Evolutionary conservation across 306 rosid genomes (phyloP).

Genomic region (Coriaria nepalensis): DNA sequence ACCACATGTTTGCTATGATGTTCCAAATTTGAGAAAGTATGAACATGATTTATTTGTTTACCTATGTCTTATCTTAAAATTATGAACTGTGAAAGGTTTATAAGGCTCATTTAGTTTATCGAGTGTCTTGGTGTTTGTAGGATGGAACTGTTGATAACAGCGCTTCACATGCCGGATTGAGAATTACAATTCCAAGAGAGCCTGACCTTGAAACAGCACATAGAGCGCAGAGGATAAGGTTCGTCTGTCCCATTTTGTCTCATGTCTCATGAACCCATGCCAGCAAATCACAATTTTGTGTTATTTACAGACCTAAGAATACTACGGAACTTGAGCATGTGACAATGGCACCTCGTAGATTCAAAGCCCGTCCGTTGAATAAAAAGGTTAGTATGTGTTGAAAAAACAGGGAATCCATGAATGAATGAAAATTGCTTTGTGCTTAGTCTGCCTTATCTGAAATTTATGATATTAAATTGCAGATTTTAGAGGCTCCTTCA

Average conservation of each 20-base stretch:
- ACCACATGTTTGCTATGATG: too few relatives aligned
- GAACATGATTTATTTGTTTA: too few relatives aligned
- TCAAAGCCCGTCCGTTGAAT: slow-evolving; percentile 87
- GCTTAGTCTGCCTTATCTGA: slow-evolving; percentile 14
- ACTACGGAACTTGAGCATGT: slow-evolving; percentile 34
- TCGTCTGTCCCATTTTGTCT: slow-evolving; percentile 15
- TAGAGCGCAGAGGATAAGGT: slow-evolving; percentile 81
- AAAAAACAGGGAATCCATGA: slow-evolving; percentile 5
- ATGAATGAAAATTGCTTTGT: background rate
- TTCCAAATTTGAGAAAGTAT: too few relatives aligned
- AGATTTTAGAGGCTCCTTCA: slow-evolving; percentile 88
- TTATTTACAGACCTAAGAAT: slow-evolving; percentile 44
- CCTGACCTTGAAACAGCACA: slow-evolving; percentile 75
- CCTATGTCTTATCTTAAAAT: too few relatives aligned
- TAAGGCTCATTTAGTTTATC: too few relatives aligned
- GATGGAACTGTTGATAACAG: slow-evolving; percentile 42
- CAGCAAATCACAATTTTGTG: background rate
- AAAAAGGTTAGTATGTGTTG: slow-evolving; percentile 58
- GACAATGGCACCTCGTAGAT: slow-evolving; percentile 31
- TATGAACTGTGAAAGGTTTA: too few relatives aligned
- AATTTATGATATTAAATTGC: slow-evolving; percentile 14
- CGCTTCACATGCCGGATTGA: slow-evolving; percentile 36
- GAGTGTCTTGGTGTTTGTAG: slow-evolving; percentile 24
- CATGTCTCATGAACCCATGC: background rate
- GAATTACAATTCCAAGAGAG: slow-evolving; percentile 77